phyloP scores from a whole-genome alignment of 139 green algal genomes.

The Coccomyxa sp. region DNA sequence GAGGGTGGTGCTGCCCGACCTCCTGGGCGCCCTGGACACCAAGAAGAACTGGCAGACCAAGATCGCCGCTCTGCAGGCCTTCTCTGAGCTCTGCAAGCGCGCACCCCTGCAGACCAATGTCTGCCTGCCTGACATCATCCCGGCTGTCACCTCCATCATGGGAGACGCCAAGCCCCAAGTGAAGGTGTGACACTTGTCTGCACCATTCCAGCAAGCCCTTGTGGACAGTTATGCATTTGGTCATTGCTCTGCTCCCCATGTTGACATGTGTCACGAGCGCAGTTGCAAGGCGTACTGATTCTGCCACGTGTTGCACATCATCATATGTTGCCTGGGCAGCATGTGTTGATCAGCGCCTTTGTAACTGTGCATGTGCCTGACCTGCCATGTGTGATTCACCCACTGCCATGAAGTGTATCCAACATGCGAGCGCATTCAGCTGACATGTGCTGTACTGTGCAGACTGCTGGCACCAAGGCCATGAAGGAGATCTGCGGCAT shows the following conservation, averaged over 20 bases:
- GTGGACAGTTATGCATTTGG: too few relatives aligned
- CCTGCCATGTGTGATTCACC: too few relatives aligned
- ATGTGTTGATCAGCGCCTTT: neutral
- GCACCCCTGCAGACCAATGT: constrained; percentile 50
- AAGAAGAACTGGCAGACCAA: constrained; percentile 75
- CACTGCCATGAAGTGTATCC: too few relatives aligned
- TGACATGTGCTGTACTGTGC: neutral
- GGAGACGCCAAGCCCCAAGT: constrained; percentile 69
- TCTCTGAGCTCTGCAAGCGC: constrained; percentile 49
- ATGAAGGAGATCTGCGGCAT: constrained; percentile 40
- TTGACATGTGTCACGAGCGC: too few relatives aligned
- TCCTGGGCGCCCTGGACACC: constrained; percentile 63
- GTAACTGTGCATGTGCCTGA: neutral
- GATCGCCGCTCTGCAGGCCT: constrained; percentile 54
- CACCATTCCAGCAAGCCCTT: neutral
- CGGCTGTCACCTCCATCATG: constrained; percentile 57
- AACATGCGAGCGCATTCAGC: too few relatives aligned
- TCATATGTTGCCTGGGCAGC: neutral
- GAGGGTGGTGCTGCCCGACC: constrained; percentile 42
- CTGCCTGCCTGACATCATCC: constrained; percentile 74
- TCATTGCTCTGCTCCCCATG: too few relatives aligned
- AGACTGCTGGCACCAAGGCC: constrained; percentile 28
- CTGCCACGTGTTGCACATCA: neutral
- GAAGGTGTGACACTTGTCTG: neutral
- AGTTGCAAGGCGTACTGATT: too few relatives aligned